Evolutionary conservation across 1,284 basidiomycete genomes (phyloP), one percentile per base, ranked within the genome.

Genomic region (Ceratobasidium sp.): DNA sequence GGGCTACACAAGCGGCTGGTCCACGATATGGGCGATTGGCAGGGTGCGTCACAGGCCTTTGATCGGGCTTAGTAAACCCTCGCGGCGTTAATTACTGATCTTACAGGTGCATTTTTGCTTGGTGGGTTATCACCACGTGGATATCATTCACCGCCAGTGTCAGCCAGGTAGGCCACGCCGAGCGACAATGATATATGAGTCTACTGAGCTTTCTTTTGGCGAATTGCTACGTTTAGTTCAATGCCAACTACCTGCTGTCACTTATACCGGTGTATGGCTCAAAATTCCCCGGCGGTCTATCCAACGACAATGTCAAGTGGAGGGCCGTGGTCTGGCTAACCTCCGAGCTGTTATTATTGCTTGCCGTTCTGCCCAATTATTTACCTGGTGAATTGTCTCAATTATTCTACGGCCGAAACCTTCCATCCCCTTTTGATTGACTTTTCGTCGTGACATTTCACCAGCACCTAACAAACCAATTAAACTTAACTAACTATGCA

Each of bases 1-100:
- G 81, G 82, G 82, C 82, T 4, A 81, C 80, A 22, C 81, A 80
- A 41, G 79, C 81, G 5, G 82, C 78, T 3, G 82, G 82, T 15
- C 76, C 67, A 33, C 79, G 79, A 27, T 80, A 80, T 71, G 79
- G 80, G 0, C 77, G 79, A 53, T 78, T 81, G 65, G 78, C 80
- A 51, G 82, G 69, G 69, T 73, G 29, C 45, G 69, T 27, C 14
- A 1, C 27, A 6, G 19, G 19, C 6, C 50, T 24, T 14, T 11
- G 7, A 17, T 72, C 41, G n/a, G 27, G 7, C 11, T 33, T 2
- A 27, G n/a, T n/a, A n/a, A n/a, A n/a, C 2, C 9, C 8, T 56
- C 9, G 7, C 19, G 36, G 33, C n/a, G 45, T 31, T 65, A 45
- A 73, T 19, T 8, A 22, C 54, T 24, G 19, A 19, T n/a, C n/a